Percentiles rank a stretch among this genome's conserved stretches.
phyloP scores from a whole-genome alignment of 257 asterid genomes.

The Marsdenia floribunda region DNA sequence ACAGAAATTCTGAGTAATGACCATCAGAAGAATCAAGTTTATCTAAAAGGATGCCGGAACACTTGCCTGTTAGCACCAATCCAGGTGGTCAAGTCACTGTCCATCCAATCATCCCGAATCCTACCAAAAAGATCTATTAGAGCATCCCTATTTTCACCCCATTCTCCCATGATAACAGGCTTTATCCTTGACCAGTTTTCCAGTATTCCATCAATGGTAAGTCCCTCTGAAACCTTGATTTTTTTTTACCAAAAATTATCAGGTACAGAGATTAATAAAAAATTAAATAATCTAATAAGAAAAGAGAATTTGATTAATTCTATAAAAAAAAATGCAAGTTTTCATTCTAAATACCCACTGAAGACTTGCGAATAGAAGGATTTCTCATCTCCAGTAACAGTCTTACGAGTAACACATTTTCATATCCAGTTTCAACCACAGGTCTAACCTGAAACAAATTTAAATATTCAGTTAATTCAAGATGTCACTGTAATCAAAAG shows the following conservation, averaged over 20 bases:
- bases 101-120: slow-evolving; percentile 89
- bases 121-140: slow-evolving; percentile 80
- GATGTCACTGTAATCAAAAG: background rate
- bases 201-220: slow-evolving; percentile 58
- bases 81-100: slow-evolving; percentile 69
- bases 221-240: slow-evolving; percentile 79
- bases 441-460: slow-evolving; percentile 75
- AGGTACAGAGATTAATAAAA: slow-evolving; percentile 17
- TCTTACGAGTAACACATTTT: slow-evolving; percentile 83
- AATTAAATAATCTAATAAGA: background rate
- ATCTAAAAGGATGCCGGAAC: slow-evolving; percentile 6
- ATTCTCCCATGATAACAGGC: slow-evolving; percentile 73
- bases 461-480: slow-evolving; percentile 18
- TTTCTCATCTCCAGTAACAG: slow-evolving; percentile 63
- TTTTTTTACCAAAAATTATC: slow-evolving; percentile 18
- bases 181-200: slow-evolving; percentile 74
- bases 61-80: slow-evolving; percentile 75
- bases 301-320: slow-evolving; percentile 3
- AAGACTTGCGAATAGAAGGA: slow-evolving; percentile 72
- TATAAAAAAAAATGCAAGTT: slow-evolving; percentile 2
- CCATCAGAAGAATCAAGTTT: background rate
- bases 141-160: slow-evolving; percentile 71
- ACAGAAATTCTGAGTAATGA: background rate
- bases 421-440: slow-evolving; percentile 96
- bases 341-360: slow-evolving; percentile 52